phyloP scores from a whole-genome alignment of 768 basidiomycete species.

The Chalciporus pseudorubinellus region DNA sequence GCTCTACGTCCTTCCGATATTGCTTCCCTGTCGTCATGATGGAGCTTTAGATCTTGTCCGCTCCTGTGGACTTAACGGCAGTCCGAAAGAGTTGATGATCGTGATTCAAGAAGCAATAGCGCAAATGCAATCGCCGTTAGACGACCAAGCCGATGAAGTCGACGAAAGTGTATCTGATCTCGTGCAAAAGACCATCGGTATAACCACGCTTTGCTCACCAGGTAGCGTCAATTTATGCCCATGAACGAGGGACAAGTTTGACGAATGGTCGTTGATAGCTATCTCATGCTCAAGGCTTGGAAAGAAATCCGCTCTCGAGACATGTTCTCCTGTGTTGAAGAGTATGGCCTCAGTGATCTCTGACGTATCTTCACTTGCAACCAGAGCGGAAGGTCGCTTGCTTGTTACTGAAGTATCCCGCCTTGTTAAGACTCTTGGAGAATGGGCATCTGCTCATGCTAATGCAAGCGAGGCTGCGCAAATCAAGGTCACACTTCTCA shows the following conservation, averaged over 20 bases:
- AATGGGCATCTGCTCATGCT: slow-evolving; percentile 14
- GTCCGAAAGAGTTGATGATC: slow-evolving; percentile 43
- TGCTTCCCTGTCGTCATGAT: slow-evolving; percentile 32
- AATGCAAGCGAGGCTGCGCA: neutral
- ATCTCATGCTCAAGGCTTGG: slow-evolving; percentile 25
- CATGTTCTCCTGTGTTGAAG: slow-evolving; percentile 20
- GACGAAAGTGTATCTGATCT: slow-evolving; percentile 11
- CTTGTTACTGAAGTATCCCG: slow-evolving; percentile 18
- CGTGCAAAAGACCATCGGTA: slow-evolving; percentile 15
- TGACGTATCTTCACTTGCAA: slow-evolving; percentile 13
- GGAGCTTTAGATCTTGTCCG: slow-evolving; percentile 33
- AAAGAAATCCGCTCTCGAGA: slow-evolving; percentile 21
- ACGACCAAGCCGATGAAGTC: slow-evolving; percentile 15
- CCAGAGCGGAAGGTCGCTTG: slow-evolving; percentile 16
- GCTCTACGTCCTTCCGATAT: slow-evolving; percentile 35
- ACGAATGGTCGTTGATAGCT: slow-evolving; percentile 15
- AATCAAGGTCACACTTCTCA: slow-evolving; percentile 19
- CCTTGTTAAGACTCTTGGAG: slow-evolving; percentile 13
- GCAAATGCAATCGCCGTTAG: slow-evolving; percentile 18
- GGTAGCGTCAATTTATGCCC: slow-evolving; percentile 12
- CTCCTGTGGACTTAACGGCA: slow-evolving; percentile 30
- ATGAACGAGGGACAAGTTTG: neutral
- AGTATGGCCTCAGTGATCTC: slow-evolving; percentile 12
- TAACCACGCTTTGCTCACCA: slow-evolving; percentile 19
- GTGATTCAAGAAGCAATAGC: slow-evolving; percentile 41